phyloP scores from a whole-genome alignment of 2,329 filamentous ascomycete species.

The Cladophialophora bantiana region DNA sequence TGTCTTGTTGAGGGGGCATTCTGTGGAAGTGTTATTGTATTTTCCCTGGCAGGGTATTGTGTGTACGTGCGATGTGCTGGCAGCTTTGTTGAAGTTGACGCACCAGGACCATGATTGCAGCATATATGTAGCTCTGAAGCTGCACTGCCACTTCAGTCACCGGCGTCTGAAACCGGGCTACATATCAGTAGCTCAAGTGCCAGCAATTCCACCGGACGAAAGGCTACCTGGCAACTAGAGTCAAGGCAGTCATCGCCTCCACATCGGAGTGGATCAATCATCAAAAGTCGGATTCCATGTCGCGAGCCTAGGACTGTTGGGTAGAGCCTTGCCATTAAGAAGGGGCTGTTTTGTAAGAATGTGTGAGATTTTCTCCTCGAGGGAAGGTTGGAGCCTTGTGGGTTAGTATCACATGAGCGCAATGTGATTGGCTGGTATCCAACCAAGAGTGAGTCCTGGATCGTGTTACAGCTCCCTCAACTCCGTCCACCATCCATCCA shows the following conservation, averaged over 20 bases:
- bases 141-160: not conserved
- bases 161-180: not conserved
- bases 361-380: not conserved
- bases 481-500: not conserved
- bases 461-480: not conserved
- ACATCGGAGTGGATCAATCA: not conserved
- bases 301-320: not conserved
- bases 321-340: not conserved
- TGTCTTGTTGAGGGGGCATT: not conserved
- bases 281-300: not conserved
- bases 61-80: not conserved
- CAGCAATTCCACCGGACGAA: not conserved
- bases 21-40: constrained; percentile 3
- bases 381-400: not conserved
- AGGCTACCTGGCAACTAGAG: not conserved
- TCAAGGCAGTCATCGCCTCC: not conserved
- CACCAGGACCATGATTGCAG: not conserved
- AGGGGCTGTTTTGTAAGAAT: not conserved
- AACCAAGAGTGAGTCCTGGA: not conserved
- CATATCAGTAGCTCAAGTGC: no score
- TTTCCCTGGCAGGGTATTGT: not conserved
- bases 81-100: not conserved
- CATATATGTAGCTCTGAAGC: not conserved
- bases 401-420: not conserved
- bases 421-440: not conserved